Evolutionary conservation across 805 yeast genomes (phyloP).

Genomic region (Yueomyces sp.): DNA sequence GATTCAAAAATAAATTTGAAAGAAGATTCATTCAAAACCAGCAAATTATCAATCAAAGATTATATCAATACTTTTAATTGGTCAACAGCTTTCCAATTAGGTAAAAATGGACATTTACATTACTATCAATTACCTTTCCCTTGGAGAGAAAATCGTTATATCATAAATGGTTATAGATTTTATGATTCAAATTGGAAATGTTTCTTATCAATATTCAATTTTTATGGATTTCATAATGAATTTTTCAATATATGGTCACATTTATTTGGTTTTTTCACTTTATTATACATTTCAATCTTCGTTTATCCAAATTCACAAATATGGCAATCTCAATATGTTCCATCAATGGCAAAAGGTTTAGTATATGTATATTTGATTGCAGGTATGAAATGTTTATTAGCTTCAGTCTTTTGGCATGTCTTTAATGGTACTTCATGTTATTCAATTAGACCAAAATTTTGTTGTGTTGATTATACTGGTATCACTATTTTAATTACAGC

Average conservation of each 20-base stretch:
- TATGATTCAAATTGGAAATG: conserved; percentile 49
- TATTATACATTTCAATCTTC: conserved; percentile 41
- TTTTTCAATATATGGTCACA: conserved; percentile 92
- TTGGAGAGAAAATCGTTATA: conserved; percentile 87
- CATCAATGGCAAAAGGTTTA: conserved; percentile 23
- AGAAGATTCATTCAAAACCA: no score
- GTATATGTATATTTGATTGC: conserved; percentile 57
- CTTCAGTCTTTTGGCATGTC: conserved; percentile 86
- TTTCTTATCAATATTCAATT: conserved; percentile 40
- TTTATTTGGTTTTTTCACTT: conserved; percentile 47
- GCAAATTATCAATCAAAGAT: conserved; percentile 1
- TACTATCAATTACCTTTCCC: conserved; percentile 82
- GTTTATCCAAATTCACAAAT: conserved; percentile 53
- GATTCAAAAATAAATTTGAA: no score
- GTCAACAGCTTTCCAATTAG: conserved; percentile 31
- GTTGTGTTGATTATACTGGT: conserved; percentile 92
- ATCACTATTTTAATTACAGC: conserved; percentile 84
- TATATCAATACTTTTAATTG: conserved; percentile 31
- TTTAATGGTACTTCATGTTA: conserved; percentile 64
- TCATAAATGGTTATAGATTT: conserved; percentile 77
- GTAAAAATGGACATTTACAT: conserved; percentile 36
- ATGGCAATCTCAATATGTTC: conserved; percentile 34
- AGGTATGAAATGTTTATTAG: conserved; percentile 60
- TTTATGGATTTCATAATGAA: conserved; percentile 59
- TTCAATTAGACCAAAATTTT: conserved; percentile 54